Evolutionary conservation across 352 stramenopile genomes (phyloP).

Genomic region (Phytophthora pisi): DNA sequence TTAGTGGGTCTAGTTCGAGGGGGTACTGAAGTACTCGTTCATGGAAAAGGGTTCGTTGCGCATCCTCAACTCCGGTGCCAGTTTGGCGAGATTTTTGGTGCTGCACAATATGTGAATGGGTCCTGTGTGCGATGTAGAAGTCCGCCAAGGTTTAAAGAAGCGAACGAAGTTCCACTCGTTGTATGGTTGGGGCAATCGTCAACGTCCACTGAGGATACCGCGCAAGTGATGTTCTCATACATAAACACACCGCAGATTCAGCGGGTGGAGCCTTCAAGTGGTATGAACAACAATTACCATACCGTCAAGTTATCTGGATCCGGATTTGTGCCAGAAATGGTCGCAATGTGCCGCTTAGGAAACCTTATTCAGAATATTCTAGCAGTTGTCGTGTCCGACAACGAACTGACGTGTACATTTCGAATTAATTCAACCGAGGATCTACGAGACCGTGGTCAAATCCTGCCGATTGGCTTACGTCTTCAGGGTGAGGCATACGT

Average conservation of each 20-base stretch:
- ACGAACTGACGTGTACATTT: slow-evolving; percentile 23
- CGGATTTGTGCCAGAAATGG: slow-evolving; percentile 27
- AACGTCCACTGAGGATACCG: slow-evolving; percentile 5
- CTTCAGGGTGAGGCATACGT: slow-evolving; percentile 36
- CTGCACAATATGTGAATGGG: slow-evolving; percentile 35
- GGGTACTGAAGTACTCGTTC: slow-evolving; percentile 32
- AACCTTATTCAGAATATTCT: slow-evolving; percentile 10
- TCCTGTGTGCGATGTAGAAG: slow-evolving; percentile 35
- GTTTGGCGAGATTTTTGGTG: slow-evolving; percentile 36
- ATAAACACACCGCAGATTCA: slow-evolving; percentile 32
- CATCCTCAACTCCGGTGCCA: slow-evolving; percentile 39
- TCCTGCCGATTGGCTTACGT: slow-evolving; percentile 36
- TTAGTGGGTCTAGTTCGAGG: slow-evolving; percentile 33
- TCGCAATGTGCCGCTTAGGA: slow-evolving; percentile 37
- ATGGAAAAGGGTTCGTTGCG: slow-evolving; percentile 44
- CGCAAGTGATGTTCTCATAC: slow-evolving; percentile 37
- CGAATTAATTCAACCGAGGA: slow-evolving; percentile 15
- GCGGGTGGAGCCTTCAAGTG: slow-evolving; percentile 28
- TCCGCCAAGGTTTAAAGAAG: slow-evolving; percentile 35
- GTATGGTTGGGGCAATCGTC: slow-evolving; percentile 33
- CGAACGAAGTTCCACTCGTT: slow-evolving; percentile 16
- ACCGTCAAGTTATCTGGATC: slow-evolving; percentile 27
- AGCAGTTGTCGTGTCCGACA: slow-evolving; percentile 23
- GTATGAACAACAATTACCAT: slow-evolving; percentile 33
- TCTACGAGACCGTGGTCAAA: not conserved